Percentiles rank a stretch among this genome's conserved stretches.
Evolutionary conservation across 331 rosid species (phyloP).

Genomic region (Stylosanthes scabra): DNA sequence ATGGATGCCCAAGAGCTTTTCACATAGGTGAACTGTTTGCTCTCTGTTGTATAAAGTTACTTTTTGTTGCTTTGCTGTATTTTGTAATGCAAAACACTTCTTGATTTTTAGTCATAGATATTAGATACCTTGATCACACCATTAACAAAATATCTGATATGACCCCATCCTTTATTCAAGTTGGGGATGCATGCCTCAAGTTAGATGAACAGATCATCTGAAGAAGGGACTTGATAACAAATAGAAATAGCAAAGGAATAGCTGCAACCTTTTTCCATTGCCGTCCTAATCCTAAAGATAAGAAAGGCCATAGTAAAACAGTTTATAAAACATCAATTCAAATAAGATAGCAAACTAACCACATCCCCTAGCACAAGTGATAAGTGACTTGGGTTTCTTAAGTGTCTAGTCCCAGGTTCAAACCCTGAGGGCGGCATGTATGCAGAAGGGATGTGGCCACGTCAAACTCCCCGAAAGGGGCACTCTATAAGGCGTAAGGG

Average conservation of each 20-base stretch:
- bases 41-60: background rate
- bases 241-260: background rate
- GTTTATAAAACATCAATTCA: background rate
- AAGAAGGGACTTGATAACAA: background rate
- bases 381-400: too few relatives aligned
- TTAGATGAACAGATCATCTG: background rate
- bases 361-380: too few relatives aligned
- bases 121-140: background rate
- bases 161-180: background rate
- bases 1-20: constrained; percentile 93
- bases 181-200: background rate
- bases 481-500: too few relatives aligned
- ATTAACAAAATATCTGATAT: background rate
- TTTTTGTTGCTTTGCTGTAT: constrained; percentile 1
- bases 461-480: too few relatives aligned
- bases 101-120: background rate
- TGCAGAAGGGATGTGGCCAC: too few relatives aligned
- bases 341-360: background rate
- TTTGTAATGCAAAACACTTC: background rate
- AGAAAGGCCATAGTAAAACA: background rate
- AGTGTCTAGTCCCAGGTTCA: too few relatives aligned
- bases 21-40: constrained; percentile 67
- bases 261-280: background rate
- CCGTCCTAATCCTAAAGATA: background rate
- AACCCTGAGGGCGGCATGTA: too few relatives aligned